Conservation (phyloP, 1,284 basidiomycete species). For the Sporisorium scitamineum region DNA sequence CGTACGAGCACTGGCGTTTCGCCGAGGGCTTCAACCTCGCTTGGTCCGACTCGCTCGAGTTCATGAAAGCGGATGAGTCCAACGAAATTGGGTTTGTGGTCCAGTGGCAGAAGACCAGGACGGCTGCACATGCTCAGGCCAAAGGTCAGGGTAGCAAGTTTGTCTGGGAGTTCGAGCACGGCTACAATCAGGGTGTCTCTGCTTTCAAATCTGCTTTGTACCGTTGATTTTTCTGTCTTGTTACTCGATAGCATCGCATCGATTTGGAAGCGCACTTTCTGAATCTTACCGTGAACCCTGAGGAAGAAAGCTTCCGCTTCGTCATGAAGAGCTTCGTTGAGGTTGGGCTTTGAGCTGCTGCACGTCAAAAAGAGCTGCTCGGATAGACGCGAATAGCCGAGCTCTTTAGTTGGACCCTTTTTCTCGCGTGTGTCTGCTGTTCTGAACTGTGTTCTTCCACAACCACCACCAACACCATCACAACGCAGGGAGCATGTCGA, state of each 20-base stretch:
- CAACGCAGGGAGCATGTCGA: constrained; percentile 2
- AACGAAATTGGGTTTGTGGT: constrained; percentile 77
- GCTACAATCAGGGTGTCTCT: constrained; percentile 73
- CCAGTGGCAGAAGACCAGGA: constrained; percentile 74
- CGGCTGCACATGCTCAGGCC: constrained; percentile 72
- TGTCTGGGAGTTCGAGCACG: constrained; percentile 72
- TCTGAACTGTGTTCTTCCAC: neutral
- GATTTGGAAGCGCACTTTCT: neutral
- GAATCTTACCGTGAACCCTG: no score
- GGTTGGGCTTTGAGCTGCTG: neutral
- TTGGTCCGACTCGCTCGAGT: constrained; percentile 79
- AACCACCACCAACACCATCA: neutral
- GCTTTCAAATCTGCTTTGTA: constrained; percentile 45
- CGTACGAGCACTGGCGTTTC: constrained; percentile 78
- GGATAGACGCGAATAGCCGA: constrained; percentile 41
- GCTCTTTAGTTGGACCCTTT: constrained; percentile 9
- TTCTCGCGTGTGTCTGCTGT: neutral
- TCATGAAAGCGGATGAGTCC: constrained; percentile 70
- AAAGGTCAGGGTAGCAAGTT: constrained; percentile 70
- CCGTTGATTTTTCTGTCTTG: constrained; percentile 4
- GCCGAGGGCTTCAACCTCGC: constrained; percentile 77
- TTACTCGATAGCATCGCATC: neutral
- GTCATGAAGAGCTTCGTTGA: neutral
- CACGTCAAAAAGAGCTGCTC: neutral
- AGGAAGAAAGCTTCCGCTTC: no score